These are phyloP conservation scores for Metarhizium sp. DNA, from an alignment of 2,329 filamentous ascomycete genomes.

Conservation along the genomic window DNA sequence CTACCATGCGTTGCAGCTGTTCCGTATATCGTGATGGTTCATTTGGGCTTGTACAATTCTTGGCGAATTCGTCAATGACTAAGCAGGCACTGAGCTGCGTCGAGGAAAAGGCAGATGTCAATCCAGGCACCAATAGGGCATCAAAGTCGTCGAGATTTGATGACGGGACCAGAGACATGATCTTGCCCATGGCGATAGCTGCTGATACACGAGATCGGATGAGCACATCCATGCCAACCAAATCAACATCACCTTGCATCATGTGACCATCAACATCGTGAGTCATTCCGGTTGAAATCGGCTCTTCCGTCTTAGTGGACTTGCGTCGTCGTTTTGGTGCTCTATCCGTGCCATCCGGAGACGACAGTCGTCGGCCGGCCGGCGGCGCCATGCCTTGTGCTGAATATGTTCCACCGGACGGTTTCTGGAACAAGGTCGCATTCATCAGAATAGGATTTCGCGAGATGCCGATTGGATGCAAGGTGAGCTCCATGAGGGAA, in stretches of 20 bases:
- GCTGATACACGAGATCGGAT: constrained; percentile 84
- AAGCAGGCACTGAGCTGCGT: constrained; percentile 78
- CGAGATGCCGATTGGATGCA: constrained; percentile 87
- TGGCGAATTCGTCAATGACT: constrained; percentile 82
- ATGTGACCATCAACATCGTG: constrained; percentile 98
- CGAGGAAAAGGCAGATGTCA: constrained; percentile 69
- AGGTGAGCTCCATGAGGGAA: constrained; percentile 72
- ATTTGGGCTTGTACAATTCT: constrained; percentile 38
- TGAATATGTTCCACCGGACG: constrained; percentile 78
- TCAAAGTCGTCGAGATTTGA: constrained; percentile 54
- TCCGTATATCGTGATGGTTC: constrained; percentile 43
- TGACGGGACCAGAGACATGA: constrained; percentile 69
- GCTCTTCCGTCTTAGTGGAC: constrained; percentile 71
- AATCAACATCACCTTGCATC: constrained; percentile 92
- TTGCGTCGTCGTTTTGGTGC: constrained; percentile 70
- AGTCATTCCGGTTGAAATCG: constrained; percentile 50
- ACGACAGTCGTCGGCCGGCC: constrained; percentile 36
- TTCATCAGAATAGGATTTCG: constrained; percentile 92
- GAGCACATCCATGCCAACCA: constrained; percentile 82
- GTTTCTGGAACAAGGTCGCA: constrained; percentile 77
- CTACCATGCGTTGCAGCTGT: constrained; percentile 65
- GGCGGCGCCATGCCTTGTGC: constrained; percentile 35
- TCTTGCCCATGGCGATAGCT: constrained; percentile 73
- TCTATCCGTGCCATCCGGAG: constrained; percentile 48
- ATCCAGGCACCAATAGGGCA: constrained; percentile 51